Base-by-base conservation (phyloP, 768 basidiomycete genomes). In the Hydnomerulius pinastri region DNA sequence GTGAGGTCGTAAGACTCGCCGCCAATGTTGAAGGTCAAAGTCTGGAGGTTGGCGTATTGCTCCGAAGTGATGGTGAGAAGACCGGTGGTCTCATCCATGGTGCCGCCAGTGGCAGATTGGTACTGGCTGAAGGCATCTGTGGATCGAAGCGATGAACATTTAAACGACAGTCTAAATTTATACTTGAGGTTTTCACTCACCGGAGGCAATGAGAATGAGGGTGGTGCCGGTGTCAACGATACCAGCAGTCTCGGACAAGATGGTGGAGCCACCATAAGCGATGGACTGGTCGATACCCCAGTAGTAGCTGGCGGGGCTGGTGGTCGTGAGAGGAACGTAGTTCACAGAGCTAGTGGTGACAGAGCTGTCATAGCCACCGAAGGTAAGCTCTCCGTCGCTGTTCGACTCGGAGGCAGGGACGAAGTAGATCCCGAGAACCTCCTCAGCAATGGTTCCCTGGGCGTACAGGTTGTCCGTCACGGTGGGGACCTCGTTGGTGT, bases 341-440 rank as follows among this genome's bases (percentile, higher is more conserved):
- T 29, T 46, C 23, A 67, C 45, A 2, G 43, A 0, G 20, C 56
- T 47, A 8, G 39, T 62, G 27, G 23, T 56, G 10, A 53, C 53
- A 11, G 48, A 42, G 2, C 9, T 18, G 12, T 67, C 66, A 39
- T 54, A 58, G 0, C 53, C 61, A 30, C 68, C 70, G 45, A 70
- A 70, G 12, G 58, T 66, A 29, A 71, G 55, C 45, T 56, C 29
- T 13, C 66, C 55, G 6, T 50, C 54, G 23, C 50, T 57, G 35
- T 64, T 51, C 3, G 63, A 44, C 12, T 41, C 57, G 12, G 61
- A 44, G 20, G 48, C 21, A 6, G 69, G 68, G 23, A 48, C 52
- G 50, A 71, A 73, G 45, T 62, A 72, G n/a, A 74, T 51, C 6
- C 69, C 70, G 20, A 74, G 43, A 0, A 65, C 56, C 10, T 66